Base-by-base conservation (phyloP, 306 rosid species). In the Pachyrhizus erosus region DNA sequence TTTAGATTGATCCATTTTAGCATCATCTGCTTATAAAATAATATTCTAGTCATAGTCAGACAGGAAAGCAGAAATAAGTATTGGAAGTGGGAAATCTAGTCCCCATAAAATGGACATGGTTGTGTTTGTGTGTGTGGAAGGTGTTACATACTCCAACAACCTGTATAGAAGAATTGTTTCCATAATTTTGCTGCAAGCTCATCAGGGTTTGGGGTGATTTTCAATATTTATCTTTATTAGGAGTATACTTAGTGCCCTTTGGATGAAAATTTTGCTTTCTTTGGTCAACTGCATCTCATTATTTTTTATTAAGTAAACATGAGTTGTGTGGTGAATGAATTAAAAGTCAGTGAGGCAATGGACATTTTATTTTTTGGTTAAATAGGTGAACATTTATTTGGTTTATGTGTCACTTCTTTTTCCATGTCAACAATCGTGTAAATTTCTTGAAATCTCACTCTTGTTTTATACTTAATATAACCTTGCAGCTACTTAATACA, bases 1-100 rank as follows among this genome's bases (percentile, higher is more conserved):
- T 64, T 79, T 74, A 42, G 70, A 70, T 45, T n/a, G 15, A 71
- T 76, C 62, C 17, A 24, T 31, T 54, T 75, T 79, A 72, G 77
- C 24, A 12, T 42, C 11, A 51, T 21, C 33, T 62, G 43, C 81
- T 57, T 31, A 20, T 54, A 49, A 54, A 77, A 58, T 34, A 23
- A 39, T 8, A 67, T 58, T 43, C 79, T 29, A 39, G 18, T 67
- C 18, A 68, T 72, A 68, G 51, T 45, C 21, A 61, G 51, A 40
- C 34, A 55, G 54, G 64, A 37, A 70, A 46, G 69, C 11, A 33
- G 34, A 62, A 37, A 70, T 55, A 73, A 66, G 49, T 49, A 29
- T 37, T 62, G 21, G 29, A 62, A 49, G 20, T 31, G 26, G 15
- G 62, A 60, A 33, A 34, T 77, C 39, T 76, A 27, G 5, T 66